phyloP scores from a whole-genome alignment of 805 yeast genomes.

The Yarrowia phangngaensis region DNA sequence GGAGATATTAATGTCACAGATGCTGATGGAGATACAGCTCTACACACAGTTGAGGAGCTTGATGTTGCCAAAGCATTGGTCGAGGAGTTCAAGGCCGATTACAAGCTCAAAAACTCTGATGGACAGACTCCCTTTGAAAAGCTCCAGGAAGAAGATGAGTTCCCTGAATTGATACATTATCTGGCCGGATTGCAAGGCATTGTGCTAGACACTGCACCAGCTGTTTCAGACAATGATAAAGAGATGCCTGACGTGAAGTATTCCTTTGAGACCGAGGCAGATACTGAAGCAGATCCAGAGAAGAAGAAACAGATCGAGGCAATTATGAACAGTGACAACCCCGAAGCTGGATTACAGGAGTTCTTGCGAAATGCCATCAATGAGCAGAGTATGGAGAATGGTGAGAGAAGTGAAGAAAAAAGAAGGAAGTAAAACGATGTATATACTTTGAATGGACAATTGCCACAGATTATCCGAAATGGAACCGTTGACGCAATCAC shows the following conservation, averaged over 20 bases:
- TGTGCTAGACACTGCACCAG: constrained; percentile 29
- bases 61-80: constrained; percentile 62
- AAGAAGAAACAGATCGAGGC: constrained; percentile 62
- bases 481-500: no score
- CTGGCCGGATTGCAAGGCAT: constrained; percentile 47
- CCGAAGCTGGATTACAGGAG: constrained; percentile 70
- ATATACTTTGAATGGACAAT: no score
- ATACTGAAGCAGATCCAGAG: constrained; percentile 49
- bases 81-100: constrained; percentile 66
- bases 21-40: constrained; percentile 89
- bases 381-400: constrained; percentile 47
- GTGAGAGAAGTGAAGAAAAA: neutral
- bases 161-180: constrained; percentile 69
- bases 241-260: constrained; percentile 31
- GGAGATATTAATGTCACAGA: constrained; percentile 85
- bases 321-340: constrained; percentile 73
- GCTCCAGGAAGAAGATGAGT: constrained; percentile 81
- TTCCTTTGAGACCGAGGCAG: constrained; percentile 36
- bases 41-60: constrained; percentile 81
- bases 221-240: constrained; percentile 28
- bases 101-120: constrained; percentile 59
- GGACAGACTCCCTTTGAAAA: constrained; percentile 69
- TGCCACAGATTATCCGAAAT: no score
- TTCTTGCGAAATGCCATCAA: constrained; percentile 65
- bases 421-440: constrained; percentile 5